phyloP scores from a whole-genome alignment of 148 eudicot species.

The Fallopia convolvulus region DNA sequence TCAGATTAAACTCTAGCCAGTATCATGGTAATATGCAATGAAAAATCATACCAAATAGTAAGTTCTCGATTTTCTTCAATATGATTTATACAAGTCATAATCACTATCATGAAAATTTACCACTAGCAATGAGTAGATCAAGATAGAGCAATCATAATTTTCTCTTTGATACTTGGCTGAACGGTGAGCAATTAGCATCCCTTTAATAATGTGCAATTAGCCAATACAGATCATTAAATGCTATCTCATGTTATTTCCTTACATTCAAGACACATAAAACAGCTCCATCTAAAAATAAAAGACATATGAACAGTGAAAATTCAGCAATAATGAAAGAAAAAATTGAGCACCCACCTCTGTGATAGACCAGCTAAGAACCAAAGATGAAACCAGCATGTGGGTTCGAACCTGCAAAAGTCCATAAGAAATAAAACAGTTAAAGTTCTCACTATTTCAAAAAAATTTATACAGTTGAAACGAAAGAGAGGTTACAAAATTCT shows the following conservation, averaged over 20 bases:
- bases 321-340: not conserved
- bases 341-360: constrained; percentile 57
- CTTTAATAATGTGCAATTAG: not conserved
- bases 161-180: not conserved
- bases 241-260: not conserved
- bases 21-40: not conserved
- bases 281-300: not conserved
- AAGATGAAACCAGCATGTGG: constrained; percentile 72
- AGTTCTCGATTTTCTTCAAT: not conserved
- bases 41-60: not conserved
- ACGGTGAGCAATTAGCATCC: not conserved
- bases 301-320: not conserved
- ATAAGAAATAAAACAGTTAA: not conserved
- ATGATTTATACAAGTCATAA: not conserved
- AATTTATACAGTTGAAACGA: not conserved
- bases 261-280: not conserved
- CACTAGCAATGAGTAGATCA: not conserved
- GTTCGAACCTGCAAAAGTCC: constrained; percentile 47
- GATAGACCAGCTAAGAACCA: constrained; percentile 91
- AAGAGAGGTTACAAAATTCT: not conserved
- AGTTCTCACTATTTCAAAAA: not conserved
- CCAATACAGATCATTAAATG: not conserved
- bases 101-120: not conserved
- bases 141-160: not conserved
- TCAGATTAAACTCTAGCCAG: not conserved